Percentiles rank a stretch among this genome's conserved stretches.
Evolutionary conservation across 306 rosid species (phyloP).

Genomic region (Carpinus fangiana): DNA sequence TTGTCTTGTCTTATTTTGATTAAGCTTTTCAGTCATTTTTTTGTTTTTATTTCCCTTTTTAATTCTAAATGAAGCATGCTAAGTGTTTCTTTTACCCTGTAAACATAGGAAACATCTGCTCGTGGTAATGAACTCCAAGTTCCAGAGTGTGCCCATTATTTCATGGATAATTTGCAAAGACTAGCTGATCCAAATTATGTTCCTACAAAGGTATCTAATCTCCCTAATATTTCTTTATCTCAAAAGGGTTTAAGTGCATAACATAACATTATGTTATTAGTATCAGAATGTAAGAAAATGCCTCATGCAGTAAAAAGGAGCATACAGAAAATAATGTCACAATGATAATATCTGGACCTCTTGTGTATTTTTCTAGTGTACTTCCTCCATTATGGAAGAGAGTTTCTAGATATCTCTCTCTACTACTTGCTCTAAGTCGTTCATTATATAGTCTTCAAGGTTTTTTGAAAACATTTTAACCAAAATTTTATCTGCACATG

Average conservation of each 20-base stretch:
- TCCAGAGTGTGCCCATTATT: constrained; percentile 92
- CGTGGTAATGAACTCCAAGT: constrained; percentile 95
- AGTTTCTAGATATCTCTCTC: neutral
- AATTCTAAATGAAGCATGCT: constrained; percentile 1
- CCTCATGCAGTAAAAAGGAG: neutral
- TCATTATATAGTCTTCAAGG: neutral
- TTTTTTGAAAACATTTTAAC: neutral
- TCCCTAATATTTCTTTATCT: neutral
- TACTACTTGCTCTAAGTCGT: neutral
- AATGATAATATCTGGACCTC: neutral
- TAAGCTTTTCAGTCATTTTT: neutral
- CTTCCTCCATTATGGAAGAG: neutral
- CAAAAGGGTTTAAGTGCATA: neutral
- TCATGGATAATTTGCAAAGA: constrained; percentile 91
- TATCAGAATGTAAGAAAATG: neutral
- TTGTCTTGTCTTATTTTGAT: constrained; percentile 1
- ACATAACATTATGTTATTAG: neutral
- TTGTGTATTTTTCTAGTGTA: neutral
- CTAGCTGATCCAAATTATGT: constrained; percentile 72
- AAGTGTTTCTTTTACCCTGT: constrained; percentile 17
- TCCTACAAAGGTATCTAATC: constrained; percentile 81
- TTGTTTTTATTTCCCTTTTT: neutral
- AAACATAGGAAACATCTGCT: constrained; percentile 77
- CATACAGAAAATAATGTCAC: neutral
- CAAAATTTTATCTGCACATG: neutral